Evolutionary conservation across 148 eudicot species (phyloP).

Genomic region (Chenopodium suecicum): DNA sequence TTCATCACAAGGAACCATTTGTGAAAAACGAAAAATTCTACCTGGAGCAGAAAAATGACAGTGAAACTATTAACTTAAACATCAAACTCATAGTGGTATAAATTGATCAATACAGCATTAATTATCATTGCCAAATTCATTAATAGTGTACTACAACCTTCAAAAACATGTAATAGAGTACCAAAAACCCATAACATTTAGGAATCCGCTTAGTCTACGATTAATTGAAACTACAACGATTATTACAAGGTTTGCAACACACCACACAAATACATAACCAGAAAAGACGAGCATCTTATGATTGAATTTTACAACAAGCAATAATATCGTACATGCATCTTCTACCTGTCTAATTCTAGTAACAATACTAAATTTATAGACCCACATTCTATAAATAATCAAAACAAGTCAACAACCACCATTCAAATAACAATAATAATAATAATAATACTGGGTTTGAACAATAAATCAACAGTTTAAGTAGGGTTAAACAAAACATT

Average conservation of each 20-base stretch:
- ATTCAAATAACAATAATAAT: not conserved
- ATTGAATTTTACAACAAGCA: not conserved
- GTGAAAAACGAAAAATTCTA: not conserved
- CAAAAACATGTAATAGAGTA: no score
- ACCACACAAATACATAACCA: no score
- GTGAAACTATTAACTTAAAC: not conserved
- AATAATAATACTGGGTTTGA: not conserved
- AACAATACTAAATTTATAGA: not conserved
- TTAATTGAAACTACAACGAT: not conserved
- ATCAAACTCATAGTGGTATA: not conserved
- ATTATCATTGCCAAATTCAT: no score
- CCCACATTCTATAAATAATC: not conserved
- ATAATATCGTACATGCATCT: not conserved
- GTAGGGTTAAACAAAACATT: not conserved
- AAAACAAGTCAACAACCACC: not conserved
- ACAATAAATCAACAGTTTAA: not conserved
- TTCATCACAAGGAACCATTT: no score
- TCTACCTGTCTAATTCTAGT: conserved; percentile 1
- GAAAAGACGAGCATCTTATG: not conserved
- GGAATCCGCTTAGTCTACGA: not conserved
- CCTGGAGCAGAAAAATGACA: not conserved
- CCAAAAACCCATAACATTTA: not conserved
- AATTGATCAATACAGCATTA: not conserved
- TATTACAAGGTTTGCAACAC: not conserved
- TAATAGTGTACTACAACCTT: not conserved